Evolutionary conservation across 2,329 filamentous ascomycete genomes (phyloP).

Genomic region (Fusarium fracticaudum): DNA sequence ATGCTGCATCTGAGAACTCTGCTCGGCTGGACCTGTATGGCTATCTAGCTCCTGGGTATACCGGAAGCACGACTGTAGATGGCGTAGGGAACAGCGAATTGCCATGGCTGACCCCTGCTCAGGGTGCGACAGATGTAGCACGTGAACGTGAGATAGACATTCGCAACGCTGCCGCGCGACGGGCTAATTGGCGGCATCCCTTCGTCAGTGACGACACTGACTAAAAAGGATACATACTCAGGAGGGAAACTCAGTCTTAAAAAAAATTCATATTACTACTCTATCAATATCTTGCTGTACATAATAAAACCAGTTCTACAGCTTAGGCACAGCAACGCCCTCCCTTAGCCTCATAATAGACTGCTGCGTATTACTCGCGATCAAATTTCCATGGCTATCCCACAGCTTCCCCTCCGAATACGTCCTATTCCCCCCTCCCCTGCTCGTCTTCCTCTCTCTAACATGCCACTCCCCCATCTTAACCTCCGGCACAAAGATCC

Average conservation of each 20-base stretch:
- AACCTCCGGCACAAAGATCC: conserved; percentile 52
- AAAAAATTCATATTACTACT: background rate
- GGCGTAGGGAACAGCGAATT: accelerated
- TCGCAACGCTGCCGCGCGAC: background rate
- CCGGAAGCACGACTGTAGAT: too few species aligned
- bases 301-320: background rate
- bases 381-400: conserved; percentile 54
- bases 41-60: accelerated
- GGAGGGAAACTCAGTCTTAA: background rate
- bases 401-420: conserved; percentile 57
- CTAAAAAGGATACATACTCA: accelerated
- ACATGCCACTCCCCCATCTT: conserved; percentile 56
- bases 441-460: conserved; percentile 51
- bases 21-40: background rate
- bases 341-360: conserved; percentile 45
- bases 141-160: background rate
- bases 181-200: background rate
- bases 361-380: conserved; percentile 61
- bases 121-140: too few species aligned
- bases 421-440: conserved; percentile 53
- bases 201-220: background rate
- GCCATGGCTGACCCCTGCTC: accelerated
- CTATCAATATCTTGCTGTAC: background rate
- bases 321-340: conserved; percentile 7
- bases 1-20: accelerated